These are phyloP conservation scores for Coniferiporia sulphurascens DNA, from an alignment of 1,284 basidiomycete species.

Conservation along the genomic window DNA sequence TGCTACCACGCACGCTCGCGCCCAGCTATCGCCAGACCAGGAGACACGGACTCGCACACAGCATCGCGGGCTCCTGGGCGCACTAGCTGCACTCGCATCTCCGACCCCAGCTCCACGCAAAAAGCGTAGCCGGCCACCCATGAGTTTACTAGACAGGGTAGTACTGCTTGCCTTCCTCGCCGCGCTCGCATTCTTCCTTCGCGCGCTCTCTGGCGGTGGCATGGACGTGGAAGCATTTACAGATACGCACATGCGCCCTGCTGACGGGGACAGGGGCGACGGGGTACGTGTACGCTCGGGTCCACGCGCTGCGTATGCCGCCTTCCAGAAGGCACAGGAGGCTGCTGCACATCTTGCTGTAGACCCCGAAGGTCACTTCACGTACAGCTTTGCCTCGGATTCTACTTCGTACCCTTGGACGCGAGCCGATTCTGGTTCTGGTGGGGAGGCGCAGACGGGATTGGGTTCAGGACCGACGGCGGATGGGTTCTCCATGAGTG, in stretches of 20 bases:
- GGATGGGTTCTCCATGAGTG: too few species aligned
- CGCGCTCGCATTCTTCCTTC: constrained; percentile 1
- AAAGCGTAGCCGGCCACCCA: not conserved
- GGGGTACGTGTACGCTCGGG: not conserved
- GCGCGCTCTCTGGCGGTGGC: not conserved
- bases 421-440: too few species aligned
- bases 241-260: not conserved
- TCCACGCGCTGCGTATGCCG: not conserved
- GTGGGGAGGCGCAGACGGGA: too few species aligned
- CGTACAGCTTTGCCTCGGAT: not conserved
- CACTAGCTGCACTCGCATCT: not conserved
- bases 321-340: too few species aligned
- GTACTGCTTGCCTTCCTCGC: not conserved
- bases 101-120: not conserved
- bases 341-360: not conserved
- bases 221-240: not conserved
- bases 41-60: not conserved
- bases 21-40: not conserved
- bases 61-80: not conserved
- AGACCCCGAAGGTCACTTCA: constrained; percentile 5
- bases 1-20: not conserved
- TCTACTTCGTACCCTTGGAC: too few species aligned
- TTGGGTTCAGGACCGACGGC: too few species aligned
- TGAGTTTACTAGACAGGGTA: not conserved
- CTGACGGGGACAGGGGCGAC: not conserved